These are phyloP conservation scores for Sporobolomyces phaffii DNA, from an alignment of 768 basidiomycete species.

Conservation along the genomic window DNA sequence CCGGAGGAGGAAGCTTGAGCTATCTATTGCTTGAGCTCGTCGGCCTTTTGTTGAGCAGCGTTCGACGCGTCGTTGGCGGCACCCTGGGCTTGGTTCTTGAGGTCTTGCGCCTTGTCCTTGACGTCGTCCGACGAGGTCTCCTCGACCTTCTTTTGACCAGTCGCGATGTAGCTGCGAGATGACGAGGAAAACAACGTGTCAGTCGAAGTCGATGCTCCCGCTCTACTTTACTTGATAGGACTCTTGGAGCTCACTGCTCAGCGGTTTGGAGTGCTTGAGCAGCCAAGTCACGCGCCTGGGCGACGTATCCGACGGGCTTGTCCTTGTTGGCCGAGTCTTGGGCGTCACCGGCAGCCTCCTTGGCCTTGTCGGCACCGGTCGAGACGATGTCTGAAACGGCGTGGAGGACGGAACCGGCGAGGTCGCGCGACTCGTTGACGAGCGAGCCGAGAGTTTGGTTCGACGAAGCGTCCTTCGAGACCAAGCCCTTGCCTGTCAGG, in stretches of 20 bases:
- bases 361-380: constrained; percentile 18
- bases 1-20: no score
- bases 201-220: no score
- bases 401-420: constrained; percentile 20
- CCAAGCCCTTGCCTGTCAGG: constrained; percentile 20
- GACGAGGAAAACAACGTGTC: not conserved
- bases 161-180: constrained; percentile 3
- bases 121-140: constrained; percentile 20
- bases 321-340: constrained; percentile 16
- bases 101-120: constrained; percentile 13
- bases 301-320: constrained; percentile 30
- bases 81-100: constrained; percentile 6
- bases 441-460: constrained; percentile 24
- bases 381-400: constrained; percentile 9
- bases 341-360: constrained; percentile 28
- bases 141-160: constrained; percentile 28
- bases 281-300: constrained; percentile 23
- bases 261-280: constrained; percentile 6
- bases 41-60: constrained; percentile 11
- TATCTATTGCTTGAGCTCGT: constrained; percentile 4
- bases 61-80: not conserved
- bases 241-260: constrained; percentile 10
- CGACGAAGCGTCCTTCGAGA: constrained; percentile 9
- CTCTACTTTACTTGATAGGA: no score
- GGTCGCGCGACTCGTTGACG: constrained; percentile 21